phyloP scores from a whole-genome alignment of 1,284 basidiomycete species.

The Ustilago lituana region DNA sequence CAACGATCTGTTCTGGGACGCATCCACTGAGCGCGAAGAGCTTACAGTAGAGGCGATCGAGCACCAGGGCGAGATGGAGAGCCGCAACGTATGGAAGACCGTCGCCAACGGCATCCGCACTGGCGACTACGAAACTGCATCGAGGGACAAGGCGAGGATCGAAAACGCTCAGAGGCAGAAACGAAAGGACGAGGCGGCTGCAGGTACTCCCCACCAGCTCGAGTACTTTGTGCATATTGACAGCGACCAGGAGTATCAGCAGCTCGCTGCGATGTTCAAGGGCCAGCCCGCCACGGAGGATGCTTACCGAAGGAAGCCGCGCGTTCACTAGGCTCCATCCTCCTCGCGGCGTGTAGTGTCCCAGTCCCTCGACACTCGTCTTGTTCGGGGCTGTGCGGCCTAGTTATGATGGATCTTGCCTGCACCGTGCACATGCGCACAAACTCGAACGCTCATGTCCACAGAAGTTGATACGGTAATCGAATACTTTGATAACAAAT shows the following conservation, averaged over 20 bases:
- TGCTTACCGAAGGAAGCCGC: slow-evolving; percentile 48
- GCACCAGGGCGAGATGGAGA: slow-evolving; percentile 84
- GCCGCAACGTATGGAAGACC: slow-evolving; percentile 82
- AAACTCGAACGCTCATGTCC: background rate
- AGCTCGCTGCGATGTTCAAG: slow-evolving; percentile 52
- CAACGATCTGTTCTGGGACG: slow-evolving; percentile 71
- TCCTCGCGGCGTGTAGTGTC: too few species aligned
- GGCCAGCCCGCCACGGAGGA: slow-evolving; percentile 56
- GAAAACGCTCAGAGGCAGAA: slow-evolving; percentile 95
- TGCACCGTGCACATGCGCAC: background rate
- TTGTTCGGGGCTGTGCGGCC: too few species aligned
- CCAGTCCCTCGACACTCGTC: too few species aligned
- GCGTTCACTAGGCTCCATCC: slow-evolving; percentile 5
- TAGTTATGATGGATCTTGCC: background rate
- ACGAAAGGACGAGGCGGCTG: slow-evolving; percentile 82
- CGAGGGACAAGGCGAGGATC: slow-evolving; percentile 86
- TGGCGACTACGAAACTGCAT: slow-evolving; percentile 91
- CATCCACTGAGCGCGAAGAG: slow-evolving; percentile 74
- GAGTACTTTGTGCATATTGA: slow-evolving; percentile 65
- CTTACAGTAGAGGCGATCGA: slow-evolving; percentile 75
- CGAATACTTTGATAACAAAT: background rate
- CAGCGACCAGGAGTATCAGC: slow-evolving; percentile 67
- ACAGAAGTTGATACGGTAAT: background rate
- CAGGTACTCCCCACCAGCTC: slow-evolving; percentile 76
- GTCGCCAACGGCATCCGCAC: slow-evolving; percentile 91